A percentile compares a stretch with the other conserved stretches of the same genome.
phyloP scores from a whole-genome alignment of 495 filamentous ascomycete genomes.

The Penicillium subrubescens region DNA sequence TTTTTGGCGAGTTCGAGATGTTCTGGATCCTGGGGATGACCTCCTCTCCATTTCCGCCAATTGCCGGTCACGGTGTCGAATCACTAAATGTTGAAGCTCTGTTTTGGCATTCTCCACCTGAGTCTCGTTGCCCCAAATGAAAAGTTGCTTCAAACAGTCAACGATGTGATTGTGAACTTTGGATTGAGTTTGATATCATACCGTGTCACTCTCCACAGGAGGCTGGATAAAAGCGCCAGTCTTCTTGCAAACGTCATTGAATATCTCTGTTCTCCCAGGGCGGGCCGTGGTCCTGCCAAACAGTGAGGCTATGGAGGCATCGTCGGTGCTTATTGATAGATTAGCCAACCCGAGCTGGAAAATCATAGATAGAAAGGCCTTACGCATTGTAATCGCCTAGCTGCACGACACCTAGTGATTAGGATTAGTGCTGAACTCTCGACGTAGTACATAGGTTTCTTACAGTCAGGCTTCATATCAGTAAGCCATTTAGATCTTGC shows the following conservation, averaged over 20 bases:
- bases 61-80: background rate
- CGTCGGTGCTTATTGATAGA: background rate
- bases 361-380: background rate
- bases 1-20: no score
- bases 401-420: background rate
- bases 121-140: slow-evolving; percentile 9
- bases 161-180: background rate
- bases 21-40: background rate
- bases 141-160: background rate
- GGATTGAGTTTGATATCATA: background rate
- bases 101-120: slow-evolving; percentile 7
- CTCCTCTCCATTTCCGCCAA: background rate
- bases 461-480: background rate
- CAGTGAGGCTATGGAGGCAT: background rate
- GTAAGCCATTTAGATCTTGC: background rate
- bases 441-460: background rate
- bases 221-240: slow-evolving; percentile 5
- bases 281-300: background rate
- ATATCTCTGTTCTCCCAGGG: background rate
- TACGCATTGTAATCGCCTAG: background rate
- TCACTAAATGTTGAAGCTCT: background rate
- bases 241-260: background rate
- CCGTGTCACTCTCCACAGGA: slow-evolving; percentile 1
- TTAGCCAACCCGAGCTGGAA: background rate
- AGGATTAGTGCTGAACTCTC: background rate